A percentile compares a stretch with the other conserved stretches of the same genome.
These are phyloP conservation scores for Heterococcus sp. DNA, from an alignment of 108 stramenopile genomes.

Conservation along the genomic window DNA sequence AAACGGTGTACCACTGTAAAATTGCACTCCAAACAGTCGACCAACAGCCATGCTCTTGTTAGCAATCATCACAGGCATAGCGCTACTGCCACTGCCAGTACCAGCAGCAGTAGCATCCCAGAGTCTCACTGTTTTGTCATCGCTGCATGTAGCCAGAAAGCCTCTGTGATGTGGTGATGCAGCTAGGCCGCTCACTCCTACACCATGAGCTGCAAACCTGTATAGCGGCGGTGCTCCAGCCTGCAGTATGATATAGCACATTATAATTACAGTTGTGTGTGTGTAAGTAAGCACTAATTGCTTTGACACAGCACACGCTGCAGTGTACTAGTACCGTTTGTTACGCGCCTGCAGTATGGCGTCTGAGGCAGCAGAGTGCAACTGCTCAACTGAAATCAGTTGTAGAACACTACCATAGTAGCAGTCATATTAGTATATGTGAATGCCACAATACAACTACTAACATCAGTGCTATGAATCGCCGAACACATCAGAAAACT, in stretches of 20 bases:
- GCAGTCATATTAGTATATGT: too few species aligned
- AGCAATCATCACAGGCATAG: neutral
- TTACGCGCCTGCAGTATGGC: too few species aligned
- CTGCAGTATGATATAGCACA: neutral
- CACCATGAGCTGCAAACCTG: conserved; percentile 35
- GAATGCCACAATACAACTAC: too few species aligned
- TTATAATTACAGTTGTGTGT: too few species aligned
- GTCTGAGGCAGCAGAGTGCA: too few species aligned
- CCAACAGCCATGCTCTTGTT: conserved; percentile 50
- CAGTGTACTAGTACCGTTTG: too few species aligned
- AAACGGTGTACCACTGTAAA: conserved; percentile 40
- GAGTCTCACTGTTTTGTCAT: conserved; percentile 49
- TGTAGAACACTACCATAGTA: too few species aligned
- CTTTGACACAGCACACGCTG: too few species aligned
- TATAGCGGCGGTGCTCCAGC: conserved; percentile 23
- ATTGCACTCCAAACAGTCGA: conserved; percentile 28
- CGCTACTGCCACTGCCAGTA: neutral
- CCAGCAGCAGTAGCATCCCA: conserved; percentile 31
- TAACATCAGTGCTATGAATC: too few species aligned
- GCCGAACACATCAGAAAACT: too few species aligned
- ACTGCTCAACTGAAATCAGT: too few species aligned
- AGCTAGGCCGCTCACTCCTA: conserved; percentile 15
- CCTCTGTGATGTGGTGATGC: conserved; percentile 35
- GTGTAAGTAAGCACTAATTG: too few species aligned
- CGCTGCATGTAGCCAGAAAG: conserved; percentile 42